Conservation (phyloP, 2,329 filamentous ascomycete genomes). For the Penicillium digitatum region DNA sequence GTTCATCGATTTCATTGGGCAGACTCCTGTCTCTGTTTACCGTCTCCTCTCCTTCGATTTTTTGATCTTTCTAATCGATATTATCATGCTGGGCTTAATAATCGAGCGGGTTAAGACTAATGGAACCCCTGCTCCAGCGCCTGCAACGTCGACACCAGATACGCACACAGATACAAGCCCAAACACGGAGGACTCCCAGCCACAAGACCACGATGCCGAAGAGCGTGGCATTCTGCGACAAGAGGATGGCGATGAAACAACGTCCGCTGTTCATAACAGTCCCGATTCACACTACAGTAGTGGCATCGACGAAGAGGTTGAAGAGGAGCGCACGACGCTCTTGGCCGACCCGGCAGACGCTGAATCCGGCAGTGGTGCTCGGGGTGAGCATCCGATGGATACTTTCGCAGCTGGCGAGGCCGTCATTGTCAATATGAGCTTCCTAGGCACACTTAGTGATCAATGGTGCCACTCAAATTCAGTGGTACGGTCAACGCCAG, state of each 20-base stretch:
- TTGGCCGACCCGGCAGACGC: constrained; percentile 34
- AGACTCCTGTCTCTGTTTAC: constrained; percentile 53
- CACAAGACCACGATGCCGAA: constrained; percentile 57
- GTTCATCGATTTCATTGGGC: constrained; percentile 62
- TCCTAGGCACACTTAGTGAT: constrained; percentile 35
- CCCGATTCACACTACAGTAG: constrained; percentile 20
- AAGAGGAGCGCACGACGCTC: constrained; percentile 30
- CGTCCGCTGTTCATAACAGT: constrained; percentile 43
- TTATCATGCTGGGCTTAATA: constrained; percentile 54
- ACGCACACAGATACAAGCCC: constrained; percentile 23
- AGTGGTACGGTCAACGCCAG: constrained; percentile 20
- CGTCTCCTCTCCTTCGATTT: constrained; percentile 53
- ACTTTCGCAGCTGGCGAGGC: constrained; percentile 36
- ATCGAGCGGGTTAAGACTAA: constrained; percentile 51
- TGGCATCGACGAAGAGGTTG: constrained; percentile 21
- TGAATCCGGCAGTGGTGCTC: constrained; percentile 13
- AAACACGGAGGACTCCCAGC: constrained; percentile 6
- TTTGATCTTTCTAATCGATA: constrained; percentile 53
- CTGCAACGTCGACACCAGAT: constrained; percentile 18
- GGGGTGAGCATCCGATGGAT: constrained; percentile 38
- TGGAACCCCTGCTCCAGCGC: constrained; percentile 13
- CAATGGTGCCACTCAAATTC: constrained; percentile 37
- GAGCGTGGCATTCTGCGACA: constrained; percentile 53
- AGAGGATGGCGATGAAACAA: constrained; percentile 31
- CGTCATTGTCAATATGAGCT: constrained; percentile 37